Evolutionary conservation across 1,139 yeast species (phyloP).

Genomic region (Debaryomyces singareniensis): DNA sequence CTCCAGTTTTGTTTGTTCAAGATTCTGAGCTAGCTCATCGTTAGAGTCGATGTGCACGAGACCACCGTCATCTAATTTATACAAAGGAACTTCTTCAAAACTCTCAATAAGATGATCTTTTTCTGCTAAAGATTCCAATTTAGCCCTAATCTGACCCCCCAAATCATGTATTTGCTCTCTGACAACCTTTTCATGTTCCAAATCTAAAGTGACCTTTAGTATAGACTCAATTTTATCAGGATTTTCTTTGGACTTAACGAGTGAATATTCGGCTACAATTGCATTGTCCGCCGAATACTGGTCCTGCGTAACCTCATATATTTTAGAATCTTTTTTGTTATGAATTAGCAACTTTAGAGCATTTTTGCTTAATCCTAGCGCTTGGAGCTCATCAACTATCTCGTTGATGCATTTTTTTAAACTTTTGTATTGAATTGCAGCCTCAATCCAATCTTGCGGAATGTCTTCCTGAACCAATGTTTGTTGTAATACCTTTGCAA

Average conservation of each 20-base stretch:
- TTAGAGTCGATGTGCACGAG: conserved; percentile 4
- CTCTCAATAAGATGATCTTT: conserved; percentile 10
- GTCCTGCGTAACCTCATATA: conserved; percentile 25
- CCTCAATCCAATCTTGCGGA: conserved; percentile 63
- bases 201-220: conserved; percentile 34
- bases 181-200: conserved; percentile 21
- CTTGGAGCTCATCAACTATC: conserved; percentile 55
- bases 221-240: conserved; percentile 25
- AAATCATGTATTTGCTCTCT: conserved; percentile 33
- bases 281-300: conserved; percentile 36
- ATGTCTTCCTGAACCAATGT: conserved; percentile 53
- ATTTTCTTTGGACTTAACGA: conserved; percentile 21
- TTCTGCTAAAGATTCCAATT: conserved; percentile 23
- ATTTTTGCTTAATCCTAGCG: conserved; percentile 47
- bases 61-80: conserved; percentile 12
- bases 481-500: conserved; percentile 65
- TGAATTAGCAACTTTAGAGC: conserved; percentile 39
- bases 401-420: conserved; percentile 59
- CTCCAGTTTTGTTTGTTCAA: neutral
- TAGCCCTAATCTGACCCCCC: conserved; percentile 24
- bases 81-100: conserved; percentile 8
- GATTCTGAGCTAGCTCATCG: conserved; percentile 1
- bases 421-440: conserved; percentile 67
- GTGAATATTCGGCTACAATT: conserved; percentile 36
- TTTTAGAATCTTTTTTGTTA: conserved; percentile 15